These are phyloP conservation scores for Entoloma clypeatum DNA, from an alignment of 1,284 basidiomycete species.

Conservation along the genomic window DNA sequence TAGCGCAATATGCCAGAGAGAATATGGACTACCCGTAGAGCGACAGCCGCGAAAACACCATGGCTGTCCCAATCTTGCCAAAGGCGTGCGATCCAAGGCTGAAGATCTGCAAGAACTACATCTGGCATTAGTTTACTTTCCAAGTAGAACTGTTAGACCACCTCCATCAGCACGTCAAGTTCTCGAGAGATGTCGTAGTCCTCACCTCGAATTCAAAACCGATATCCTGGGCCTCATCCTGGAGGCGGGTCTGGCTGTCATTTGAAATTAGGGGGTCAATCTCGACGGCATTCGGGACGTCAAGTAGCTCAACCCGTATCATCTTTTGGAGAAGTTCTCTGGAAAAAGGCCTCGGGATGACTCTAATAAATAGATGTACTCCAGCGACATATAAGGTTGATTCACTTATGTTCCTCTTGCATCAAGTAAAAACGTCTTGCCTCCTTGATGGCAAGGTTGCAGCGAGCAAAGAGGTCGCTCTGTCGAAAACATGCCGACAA, in stretches of 20 bases:
- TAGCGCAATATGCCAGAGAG: conserved; percentile 1
- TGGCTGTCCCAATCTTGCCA: conserved; percentile 61
- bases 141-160: conserved; percentile 47
- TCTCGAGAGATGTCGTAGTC: conserved; percentile 3
- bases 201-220: conserved; percentile 53
- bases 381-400: conserved; percentile 3
- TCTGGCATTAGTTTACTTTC: conserved; percentile 60
- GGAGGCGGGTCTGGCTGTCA: conserved; percentile 45
- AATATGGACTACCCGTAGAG: conserved; percentile 47
- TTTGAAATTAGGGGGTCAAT: conserved; percentile 49
- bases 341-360: conserved; percentile 40
- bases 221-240: conserved; percentile 54
- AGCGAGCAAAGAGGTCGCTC: conserved; percentile 46
- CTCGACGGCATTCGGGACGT: conserved; percentile 45
- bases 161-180: conserved; percentile 4
- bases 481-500: conserved; percentile 45
- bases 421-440: conserved; percentile 15
- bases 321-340: conserved; percentile 60
- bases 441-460: conserved; percentile 41
- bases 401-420: conserved; percentile 28
- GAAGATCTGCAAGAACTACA: conserved; percentile 44
- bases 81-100: conserved; percentile 50
- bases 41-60: conserved; percentile 48
- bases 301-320: conserved; percentile 50
- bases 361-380: conserved; percentile 13